Percentiles rank a stretch among this genome's conserved stretches.
Conservation (phyloP, 345 rosid genomes). For the Brassica juncea region DNA sequence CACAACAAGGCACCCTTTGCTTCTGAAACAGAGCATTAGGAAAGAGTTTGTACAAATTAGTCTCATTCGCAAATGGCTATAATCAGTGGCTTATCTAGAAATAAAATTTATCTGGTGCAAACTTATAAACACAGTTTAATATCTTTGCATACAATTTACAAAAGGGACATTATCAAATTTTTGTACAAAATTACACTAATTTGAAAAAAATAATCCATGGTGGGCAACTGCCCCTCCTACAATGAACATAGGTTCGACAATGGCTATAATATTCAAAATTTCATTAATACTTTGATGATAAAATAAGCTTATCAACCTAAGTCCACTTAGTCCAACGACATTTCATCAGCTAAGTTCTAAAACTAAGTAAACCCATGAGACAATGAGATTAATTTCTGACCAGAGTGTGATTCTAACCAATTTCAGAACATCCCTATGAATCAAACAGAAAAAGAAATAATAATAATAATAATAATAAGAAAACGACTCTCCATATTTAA, state of each 20-base stretch:
- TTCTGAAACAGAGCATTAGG: not conserved
- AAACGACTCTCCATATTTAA: not conserved
- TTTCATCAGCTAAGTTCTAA: not conserved
- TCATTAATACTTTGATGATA: not conserved
- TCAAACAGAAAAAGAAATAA: not conserved
- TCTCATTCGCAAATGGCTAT: not conserved
- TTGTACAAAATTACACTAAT: no score
- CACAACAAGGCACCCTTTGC: not conserved
- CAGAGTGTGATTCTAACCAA: not conserved
- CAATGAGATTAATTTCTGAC: not conserved
- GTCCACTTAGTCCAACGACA: not conserved
- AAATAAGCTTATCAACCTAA: not conserved
- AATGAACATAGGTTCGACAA: no score
- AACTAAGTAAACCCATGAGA: not conserved
- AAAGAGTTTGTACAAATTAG: no score
- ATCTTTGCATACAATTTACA: no score
- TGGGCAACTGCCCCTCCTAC: no score
- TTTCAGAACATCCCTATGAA: no score
- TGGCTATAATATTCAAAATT: not conserved
- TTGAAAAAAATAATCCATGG: no score
- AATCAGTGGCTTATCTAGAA: not conserved
- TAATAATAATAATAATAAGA: not conserved
- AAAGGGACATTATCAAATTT: no score
- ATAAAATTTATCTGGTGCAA: no score
- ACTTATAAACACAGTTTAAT: no score